Evolutionary conservation across 2,329 filamentous ascomycete species (phyloP).

Genomic region (Pyricularia pennisetigena): DNA sequence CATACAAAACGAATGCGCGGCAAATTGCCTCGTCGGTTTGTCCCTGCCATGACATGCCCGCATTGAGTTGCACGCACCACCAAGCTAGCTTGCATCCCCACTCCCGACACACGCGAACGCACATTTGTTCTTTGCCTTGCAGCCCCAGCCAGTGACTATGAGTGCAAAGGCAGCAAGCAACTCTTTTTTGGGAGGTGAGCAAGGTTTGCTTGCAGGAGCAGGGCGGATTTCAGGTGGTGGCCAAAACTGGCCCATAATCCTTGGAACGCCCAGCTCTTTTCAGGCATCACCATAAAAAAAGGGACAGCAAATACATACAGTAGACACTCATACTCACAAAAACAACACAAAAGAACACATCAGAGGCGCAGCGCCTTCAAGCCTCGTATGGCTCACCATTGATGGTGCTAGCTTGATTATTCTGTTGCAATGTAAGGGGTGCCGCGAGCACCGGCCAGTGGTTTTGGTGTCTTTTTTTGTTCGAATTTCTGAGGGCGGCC

Average conservation of each 20-base stretch:
- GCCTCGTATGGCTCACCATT: background rate
- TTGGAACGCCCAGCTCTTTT: background rate
- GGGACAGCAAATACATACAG: background rate
- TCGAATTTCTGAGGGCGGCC: too few species aligned
- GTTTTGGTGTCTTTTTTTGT: too few species aligned
- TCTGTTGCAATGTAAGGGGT: background rate
- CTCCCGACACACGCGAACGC: background rate
- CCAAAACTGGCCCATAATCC: background rate
- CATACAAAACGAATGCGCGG: background rate
- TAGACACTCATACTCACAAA: background rate
- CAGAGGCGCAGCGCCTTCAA: background rate
- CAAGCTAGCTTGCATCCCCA: background rate
- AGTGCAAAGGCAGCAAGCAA: background rate
- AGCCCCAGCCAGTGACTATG: background rate
- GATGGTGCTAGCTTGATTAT: background rate
- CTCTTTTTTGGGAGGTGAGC: too few species aligned
- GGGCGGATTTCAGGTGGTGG: background rate
- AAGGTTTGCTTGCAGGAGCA: background rate
- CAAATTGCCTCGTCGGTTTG: background rate
- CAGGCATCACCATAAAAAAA: background rate
- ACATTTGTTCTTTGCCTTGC: background rate
- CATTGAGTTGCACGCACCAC: background rate
- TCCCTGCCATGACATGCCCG: background rate
- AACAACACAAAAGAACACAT: background rate
- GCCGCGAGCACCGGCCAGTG: background rate